These are phyloP conservation scores for Apiotrichum sp. DNA, from an alignment of 1,284 basidiomycete species.

Conservation along the genomic window DNA sequence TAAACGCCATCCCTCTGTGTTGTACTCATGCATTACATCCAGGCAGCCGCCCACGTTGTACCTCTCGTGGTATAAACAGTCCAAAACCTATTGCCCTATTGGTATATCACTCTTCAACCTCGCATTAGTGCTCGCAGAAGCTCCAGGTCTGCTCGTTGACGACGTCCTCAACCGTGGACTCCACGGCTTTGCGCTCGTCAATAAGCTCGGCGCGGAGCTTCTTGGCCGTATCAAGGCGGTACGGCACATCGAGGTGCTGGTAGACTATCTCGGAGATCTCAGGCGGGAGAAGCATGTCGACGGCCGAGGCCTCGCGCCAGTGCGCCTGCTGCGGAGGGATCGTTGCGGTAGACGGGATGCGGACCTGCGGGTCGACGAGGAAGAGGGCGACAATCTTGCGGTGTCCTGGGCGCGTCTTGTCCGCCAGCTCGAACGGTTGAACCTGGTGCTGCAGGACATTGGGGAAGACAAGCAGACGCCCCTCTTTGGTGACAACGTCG, in stretches of 20 bases:
- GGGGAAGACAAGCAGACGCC: constrained; percentile 6
- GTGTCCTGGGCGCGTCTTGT: constrained; percentile 9
- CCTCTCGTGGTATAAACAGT: no score
- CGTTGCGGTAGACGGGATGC: constrained; percentile 6
- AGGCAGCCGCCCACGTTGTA: no score
- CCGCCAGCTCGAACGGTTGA: background rate
- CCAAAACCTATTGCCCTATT: no score
- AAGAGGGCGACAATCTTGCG: constrained; percentile 19
- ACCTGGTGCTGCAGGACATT: constrained; percentile 4
- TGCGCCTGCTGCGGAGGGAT: constrained; percentile 16
- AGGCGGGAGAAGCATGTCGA: constrained; percentile 2
- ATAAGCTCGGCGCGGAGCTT: constrained; percentile 14
- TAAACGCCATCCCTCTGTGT: no score
- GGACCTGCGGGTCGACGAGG: constrained; percentile 13
- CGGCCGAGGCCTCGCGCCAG: background rate
- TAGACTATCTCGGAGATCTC: constrained; percentile 10
- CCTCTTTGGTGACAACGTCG: background rate
- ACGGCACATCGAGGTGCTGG: constrained; percentile 8
- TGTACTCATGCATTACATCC: no score
- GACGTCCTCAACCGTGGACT: background rate
- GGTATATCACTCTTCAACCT: no score
- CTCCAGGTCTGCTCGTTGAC: constrained; percentile 1
- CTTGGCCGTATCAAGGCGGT: constrained; percentile 4
- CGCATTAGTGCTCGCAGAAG: constrained; percentile 15
- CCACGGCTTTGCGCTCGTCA: constrained; percentile 9